phyloP scores from a whole-genome alignment of 306 rosid species.

The Calophaca sinica region DNA sequence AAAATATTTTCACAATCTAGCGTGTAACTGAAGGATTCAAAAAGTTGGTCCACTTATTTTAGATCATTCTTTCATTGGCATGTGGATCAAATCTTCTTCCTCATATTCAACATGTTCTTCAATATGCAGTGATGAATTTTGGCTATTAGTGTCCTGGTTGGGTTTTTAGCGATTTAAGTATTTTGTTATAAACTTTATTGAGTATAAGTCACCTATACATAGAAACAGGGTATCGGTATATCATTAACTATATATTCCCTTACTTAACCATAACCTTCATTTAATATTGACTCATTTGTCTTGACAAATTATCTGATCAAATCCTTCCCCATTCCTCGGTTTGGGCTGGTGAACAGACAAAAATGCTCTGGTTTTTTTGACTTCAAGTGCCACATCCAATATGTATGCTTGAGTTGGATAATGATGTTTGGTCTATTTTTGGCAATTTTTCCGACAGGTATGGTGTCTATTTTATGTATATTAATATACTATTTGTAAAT shows the following conservation, averaged over 20 bases:
- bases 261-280: conserved; percentile 1
- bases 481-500: not conserved
- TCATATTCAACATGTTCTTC: conserved; percentile 1
- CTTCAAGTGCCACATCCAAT: conserved; percentile 89
- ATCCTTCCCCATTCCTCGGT: conserved; percentile 4
- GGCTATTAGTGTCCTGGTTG: not conserved
- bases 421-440: conserved; percentile 77
- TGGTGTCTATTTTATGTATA: conserved; percentile 27
- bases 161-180: conserved; percentile 11
- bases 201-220: not conserved
- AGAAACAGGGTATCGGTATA: conserved; percentile 17
- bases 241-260: not conserved
- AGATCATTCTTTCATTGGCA: not conserved
- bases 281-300: conserved; percentile 20
- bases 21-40: not conserved
- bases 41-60: conserved; percentile 5
- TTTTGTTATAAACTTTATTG: not conserved
- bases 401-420: conserved; percentile 88
- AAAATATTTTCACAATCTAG: conserved; percentile 23
- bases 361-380: conserved; percentile 85
- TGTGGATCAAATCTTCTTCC: conserved; percentile 3
- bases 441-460: conserved; percentile 84
- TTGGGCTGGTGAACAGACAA: conserved; percentile 56
- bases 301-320: conserved; percentile 34
- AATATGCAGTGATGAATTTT: not conserved